A percentile compares a stretch with the other conserved stretches of the same genome.
These are phyloP conservation scores for Trichoderma pleuroti DNA, from an alignment of 2,329 filamentous ascomycete genomes.

Conservation along the genomic window DNA sequence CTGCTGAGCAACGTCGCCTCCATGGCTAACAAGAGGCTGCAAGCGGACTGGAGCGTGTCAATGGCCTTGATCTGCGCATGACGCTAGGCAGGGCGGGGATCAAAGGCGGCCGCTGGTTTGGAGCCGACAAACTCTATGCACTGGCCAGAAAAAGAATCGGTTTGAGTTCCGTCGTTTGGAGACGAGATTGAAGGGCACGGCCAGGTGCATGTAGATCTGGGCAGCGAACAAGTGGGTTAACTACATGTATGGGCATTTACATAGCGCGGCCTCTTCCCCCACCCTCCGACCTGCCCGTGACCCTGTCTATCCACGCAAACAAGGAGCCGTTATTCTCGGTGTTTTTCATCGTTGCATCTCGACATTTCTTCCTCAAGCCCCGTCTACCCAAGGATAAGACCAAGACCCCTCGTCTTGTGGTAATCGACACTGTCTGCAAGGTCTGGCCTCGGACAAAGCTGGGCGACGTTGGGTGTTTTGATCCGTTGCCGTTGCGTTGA, in stretches of 20 bases:
- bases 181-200: conserved; percentile 1
- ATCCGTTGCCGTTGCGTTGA: conserved; percentile 9
- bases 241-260: conserved; percentile 6
- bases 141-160: neutral
- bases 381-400: neutral
- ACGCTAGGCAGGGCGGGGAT: conserved; percentile 24
- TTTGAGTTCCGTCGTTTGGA: conserved; percentile 2
- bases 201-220: conserved; percentile 6
- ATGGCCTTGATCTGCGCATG: conserved; percentile 36
- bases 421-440: neutral
- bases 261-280: conserved; percentile 15
- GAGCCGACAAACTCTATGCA: conserved; percentile 18
- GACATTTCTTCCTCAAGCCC: neutral
- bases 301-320: conserved; percentile 2
- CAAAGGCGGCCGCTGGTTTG: conserved; percentile 15
- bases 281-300: conserved; percentile 15
- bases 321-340: neutral
- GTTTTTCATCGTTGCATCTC: neutral
- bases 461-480: neutral
- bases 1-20: conserved; percentile 47
- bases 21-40: conserved; percentile 36
- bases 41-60: conserved; percentile 30
- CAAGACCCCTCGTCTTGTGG: neutral
- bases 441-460: neutral
- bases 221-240: conserved; percentile 8